Percentiles rank a stretch among this genome's conserved stretches.
phyloP scores from a whole-genome alignment of 306 rosid species.

The Cucurbita maxima region DNA sequence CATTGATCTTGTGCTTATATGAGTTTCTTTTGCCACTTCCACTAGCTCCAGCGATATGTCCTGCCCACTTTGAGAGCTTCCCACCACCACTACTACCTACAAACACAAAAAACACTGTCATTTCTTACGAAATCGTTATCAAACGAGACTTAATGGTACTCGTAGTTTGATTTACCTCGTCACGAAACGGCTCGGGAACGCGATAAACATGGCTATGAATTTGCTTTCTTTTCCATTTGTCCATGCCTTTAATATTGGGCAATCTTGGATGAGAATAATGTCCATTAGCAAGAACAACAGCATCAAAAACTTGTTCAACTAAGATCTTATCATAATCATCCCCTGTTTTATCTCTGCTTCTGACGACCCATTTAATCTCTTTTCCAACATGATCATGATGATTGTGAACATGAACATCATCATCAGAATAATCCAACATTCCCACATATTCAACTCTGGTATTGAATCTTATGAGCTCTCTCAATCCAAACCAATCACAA shows the following conservation, averaged over 20 bases:
- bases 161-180: constrained; percentile 35
- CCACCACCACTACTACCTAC: constrained; percentile 73
- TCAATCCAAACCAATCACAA: constrained; percentile 50
- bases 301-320: constrained; percentile 66
- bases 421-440: constrained; percentile 20
- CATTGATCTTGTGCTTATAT: constrained; percentile 54
- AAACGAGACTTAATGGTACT: neutral
- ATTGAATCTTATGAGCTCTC: constrained; percentile 61
- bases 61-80: constrained; percentile 76
- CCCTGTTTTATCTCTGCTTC: constrained; percentile 22
- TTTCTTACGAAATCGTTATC: neutral
- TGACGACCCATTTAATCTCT: constrained; percentile 63
- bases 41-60: constrained; percentile 76
- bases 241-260: constrained; percentile 77
- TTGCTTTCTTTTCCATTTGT: constrained; percentile 72
- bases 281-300: constrained; percentile 82
- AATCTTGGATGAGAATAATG: constrained; percentile 77
- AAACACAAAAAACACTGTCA: neutral
- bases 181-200: constrained; percentile 50
- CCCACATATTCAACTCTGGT: constrained; percentile 71
- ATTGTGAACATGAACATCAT: too few species aligned
- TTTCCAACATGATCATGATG: constrained; percentile 3
- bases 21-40: constrained; percentile 60
- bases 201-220: constrained; percentile 82
- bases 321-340: neutral